These are phyloP conservation scores for Solanum hybrid DNA, from an alignment of 305 asterid genomes.

Conservation along the genomic window DNA sequence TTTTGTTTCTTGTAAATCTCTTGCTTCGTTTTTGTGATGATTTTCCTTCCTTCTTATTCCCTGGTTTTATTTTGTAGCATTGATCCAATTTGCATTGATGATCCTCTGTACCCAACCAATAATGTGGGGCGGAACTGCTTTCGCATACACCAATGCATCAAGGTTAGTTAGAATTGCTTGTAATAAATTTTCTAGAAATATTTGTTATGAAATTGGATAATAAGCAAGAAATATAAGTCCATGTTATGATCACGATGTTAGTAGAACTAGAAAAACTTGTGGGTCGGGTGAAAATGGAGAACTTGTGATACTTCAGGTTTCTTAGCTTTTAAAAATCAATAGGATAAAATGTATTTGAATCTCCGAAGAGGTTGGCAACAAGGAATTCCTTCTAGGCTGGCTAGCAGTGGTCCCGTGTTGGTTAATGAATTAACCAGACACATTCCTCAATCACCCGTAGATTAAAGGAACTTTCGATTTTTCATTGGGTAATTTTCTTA, in stretches of 20 bases:
- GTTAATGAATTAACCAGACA: neutral
- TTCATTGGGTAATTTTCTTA: neutral
- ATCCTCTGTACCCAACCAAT: constrained; percentile 83
- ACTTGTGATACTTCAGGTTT: neutral
- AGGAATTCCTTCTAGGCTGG: neutral
- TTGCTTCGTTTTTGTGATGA: neutral
- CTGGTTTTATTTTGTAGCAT: constrained; percentile 44
- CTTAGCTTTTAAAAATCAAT: neutral
- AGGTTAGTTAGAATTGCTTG: constrained; percentile 45
- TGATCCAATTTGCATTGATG: constrained; percentile 92
- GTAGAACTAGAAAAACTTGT: neutral
- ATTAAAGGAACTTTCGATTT: neutral
- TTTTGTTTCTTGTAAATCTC: neutral
- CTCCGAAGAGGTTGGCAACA: neutral
- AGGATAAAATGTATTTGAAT: neutral
- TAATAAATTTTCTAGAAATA: neutral
- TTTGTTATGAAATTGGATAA: neutral
- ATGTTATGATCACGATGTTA: neutral
- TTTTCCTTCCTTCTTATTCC: neutral
- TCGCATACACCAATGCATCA: constrained; percentile 96
- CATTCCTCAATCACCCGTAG: neutral
- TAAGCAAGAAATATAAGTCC: neutral
- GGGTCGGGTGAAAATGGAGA: neutral
- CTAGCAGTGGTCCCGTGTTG: neutral
- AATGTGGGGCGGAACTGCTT: constrained; percentile 98